phyloP scores from a whole-genome alignment of 345 rosid genomes.

The Bruguiera parviflora region DNA sequence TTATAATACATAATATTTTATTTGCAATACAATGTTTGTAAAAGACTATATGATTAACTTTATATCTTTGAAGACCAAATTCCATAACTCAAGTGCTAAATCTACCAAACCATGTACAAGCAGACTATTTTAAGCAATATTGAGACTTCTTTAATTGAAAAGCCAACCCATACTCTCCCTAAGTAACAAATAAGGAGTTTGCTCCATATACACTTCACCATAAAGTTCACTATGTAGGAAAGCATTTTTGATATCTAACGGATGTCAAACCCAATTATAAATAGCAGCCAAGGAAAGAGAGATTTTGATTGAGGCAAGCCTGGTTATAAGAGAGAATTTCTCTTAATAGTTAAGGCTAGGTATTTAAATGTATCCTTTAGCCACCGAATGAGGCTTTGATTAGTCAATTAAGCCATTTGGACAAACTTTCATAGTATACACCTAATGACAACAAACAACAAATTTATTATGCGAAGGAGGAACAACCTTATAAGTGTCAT shows the following conservation, averaged over 20 bases:
- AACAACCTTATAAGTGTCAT: too few species aligned
- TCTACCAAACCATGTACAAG: too few species aligned
- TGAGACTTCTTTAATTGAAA: too few species aligned
- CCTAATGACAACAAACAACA: neutral
- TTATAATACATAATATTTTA: too few species aligned
- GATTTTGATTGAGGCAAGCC: fast-evolving
- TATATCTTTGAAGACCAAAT: too few species aligned
- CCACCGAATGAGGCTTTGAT: neutral
- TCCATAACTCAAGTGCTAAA: too few species aligned
- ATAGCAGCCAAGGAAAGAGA: neutral
- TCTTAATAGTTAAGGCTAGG: neutral
- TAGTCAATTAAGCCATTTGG: neutral
- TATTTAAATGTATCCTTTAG: neutral
- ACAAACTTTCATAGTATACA: neutral
- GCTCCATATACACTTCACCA: neutral
- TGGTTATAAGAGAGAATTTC: neutral
- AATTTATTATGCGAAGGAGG: too few species aligned
- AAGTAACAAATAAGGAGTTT: neutral
- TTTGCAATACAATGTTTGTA: too few species aligned
- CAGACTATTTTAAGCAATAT: too few species aligned
- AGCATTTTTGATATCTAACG: neutral
- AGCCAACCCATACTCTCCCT: neutral
- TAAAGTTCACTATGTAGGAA: neutral
- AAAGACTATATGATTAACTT: too few species aligned
- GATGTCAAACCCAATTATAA: neutral